Evolutionary conservation across 1,284 basidiomycete species (phyloP).

Genomic region (Ceratobasidium sp.): DNA sequence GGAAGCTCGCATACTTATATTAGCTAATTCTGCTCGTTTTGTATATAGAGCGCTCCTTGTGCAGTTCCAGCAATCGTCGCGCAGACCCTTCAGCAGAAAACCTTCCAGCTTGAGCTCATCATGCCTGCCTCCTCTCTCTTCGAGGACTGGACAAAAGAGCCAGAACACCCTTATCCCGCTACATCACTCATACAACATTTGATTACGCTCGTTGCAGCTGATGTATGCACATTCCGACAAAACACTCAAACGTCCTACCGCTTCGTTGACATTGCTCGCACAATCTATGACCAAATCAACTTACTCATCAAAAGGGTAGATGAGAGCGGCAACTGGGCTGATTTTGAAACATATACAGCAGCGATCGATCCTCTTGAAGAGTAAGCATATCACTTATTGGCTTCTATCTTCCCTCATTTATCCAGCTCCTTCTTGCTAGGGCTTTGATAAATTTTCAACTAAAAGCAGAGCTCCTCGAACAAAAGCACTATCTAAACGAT

Average conservation of each 20-base stretch:
- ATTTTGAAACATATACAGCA: not conserved
- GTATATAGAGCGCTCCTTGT: too few relatives aligned
- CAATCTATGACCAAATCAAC: constrained; percentile 23
- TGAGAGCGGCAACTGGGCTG: not conserved
- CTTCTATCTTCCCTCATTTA: not conserved
- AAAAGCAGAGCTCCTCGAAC: not conserved
- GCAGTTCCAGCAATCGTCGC: too few relatives aligned
- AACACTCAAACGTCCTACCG: constrained; percentile 20
- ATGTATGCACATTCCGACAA: constrained; percentile 24
- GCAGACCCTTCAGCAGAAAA: too few relatives aligned
- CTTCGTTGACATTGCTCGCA: constrained; percentile 6
- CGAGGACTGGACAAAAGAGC: not conserved
- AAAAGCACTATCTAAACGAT: not conserved
- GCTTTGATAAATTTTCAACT: not conserved
- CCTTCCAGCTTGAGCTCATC: too few relatives aligned
- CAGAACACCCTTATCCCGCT: not conserved
- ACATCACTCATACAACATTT: constrained; percentile 3
- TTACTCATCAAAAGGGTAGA: not conserved
- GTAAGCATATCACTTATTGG: not conserved
- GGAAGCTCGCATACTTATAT: too few relatives aligned
- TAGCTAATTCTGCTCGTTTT: too few relatives aligned
- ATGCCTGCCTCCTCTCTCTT: constrained; percentile 3
- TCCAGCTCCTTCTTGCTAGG: not conserved
- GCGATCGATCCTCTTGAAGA: constrained; percentile 33
- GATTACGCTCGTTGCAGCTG: not conserved